Conservation (phyloP, 163 green algal species). For the Chlorella variabilis region DNA sequence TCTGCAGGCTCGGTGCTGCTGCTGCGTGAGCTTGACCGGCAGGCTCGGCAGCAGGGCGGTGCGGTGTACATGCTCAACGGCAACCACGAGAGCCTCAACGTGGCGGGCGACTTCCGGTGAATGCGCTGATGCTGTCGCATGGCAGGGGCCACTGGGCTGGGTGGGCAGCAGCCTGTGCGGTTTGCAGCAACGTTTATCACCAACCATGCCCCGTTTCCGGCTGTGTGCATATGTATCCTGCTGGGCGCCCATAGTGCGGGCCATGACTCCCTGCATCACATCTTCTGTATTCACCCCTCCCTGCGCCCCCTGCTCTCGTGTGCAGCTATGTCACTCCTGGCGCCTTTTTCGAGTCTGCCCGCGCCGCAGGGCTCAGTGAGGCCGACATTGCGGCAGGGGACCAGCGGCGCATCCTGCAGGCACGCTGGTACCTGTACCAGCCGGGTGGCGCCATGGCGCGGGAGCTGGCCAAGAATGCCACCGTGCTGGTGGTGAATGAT, state of each 20-base stretch:
- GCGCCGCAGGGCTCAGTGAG: conserved; percentile 67
- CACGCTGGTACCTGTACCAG: conserved; percentile 79
- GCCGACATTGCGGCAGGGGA: conserved; percentile 49
- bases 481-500: conserved; percentile 92
- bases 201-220: background rate
- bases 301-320: background rate
- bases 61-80: conserved; percentile 95
- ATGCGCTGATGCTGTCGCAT: background rate
- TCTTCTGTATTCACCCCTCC: background rate
- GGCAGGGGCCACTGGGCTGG: too few relatives aligned
- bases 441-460: conserved; percentile 84
- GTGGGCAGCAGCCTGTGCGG: background rate
- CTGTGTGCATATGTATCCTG: too few relatives aligned
- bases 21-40: conserved; percentile 80
- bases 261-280: too few relatives aligned
- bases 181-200: background rate
- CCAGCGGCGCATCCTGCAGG: conserved; percentile 57
- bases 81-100: conserved; percentile 98
- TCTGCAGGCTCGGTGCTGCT: conserved; percentile 85
- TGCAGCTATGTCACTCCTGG: conserved; percentile 89
- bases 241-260: too few relatives aligned
- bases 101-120: conserved; percentile 92
- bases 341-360: conserved; percentile 86
- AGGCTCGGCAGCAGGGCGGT: conserved; percentile 80
- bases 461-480: conserved; percentile 92